Conservation (phyloP, 73 alveolate genomes). For the Stentor coeruleus region DNA sequence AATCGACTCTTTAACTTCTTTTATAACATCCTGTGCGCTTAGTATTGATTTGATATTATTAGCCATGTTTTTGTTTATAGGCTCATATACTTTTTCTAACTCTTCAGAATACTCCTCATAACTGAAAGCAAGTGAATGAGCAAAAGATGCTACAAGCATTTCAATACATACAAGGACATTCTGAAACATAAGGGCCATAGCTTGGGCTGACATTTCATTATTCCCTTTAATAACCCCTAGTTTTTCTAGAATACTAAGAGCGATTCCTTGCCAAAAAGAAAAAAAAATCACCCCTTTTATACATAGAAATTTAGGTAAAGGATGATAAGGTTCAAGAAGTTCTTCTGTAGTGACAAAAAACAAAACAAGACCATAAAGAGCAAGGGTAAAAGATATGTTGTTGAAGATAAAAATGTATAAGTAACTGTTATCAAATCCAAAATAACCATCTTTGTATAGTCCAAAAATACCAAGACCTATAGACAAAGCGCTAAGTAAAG, state of each 20-base stretch:
- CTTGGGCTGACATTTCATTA: slow-evolving; percentile 13
- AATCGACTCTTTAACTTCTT: slow-evolving; percentile 38
- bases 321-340: slow-evolving; percentile 53
- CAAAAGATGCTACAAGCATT: slow-evolving; percentile 48
- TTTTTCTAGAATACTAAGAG: slow-evolving; percentile 14
- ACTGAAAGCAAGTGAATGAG: slow-evolving; percentile 48
- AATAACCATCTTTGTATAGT: slow-evolving; percentile 47
- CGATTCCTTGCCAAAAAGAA: slow-evolving; percentile 52
- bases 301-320: slow-evolving; percentile 62
- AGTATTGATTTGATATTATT: slow-evolving; percentile 35
- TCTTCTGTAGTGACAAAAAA: slow-evolving; percentile 71
- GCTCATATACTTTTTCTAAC: neutral
- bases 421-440: slow-evolving; percentile 33
- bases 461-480: slow-evolving; percentile 37
- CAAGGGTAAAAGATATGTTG: slow-evolving; percentile 45
- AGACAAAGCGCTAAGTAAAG: slow-evolving; percentile 49
- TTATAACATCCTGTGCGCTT: slow-evolving; percentile 48
- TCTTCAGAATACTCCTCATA: slow-evolving; percentile 36
- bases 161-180: slow-evolving; percentile 45
- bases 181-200: slow-evolving; percentile 7
- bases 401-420: slow-evolving; percentile 44
- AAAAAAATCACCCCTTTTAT: slow-evolving; percentile 59
- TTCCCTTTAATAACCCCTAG: slow-evolving; percentile 32
- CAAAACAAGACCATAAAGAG: slow-evolving; percentile 54
- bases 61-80: slow-evolving; percentile 5